These are phyloP conservation scores for Agrocybe praecox DNA, from an alignment of 768 basidiomycete genomes.

Conservation along the genomic window DNA sequence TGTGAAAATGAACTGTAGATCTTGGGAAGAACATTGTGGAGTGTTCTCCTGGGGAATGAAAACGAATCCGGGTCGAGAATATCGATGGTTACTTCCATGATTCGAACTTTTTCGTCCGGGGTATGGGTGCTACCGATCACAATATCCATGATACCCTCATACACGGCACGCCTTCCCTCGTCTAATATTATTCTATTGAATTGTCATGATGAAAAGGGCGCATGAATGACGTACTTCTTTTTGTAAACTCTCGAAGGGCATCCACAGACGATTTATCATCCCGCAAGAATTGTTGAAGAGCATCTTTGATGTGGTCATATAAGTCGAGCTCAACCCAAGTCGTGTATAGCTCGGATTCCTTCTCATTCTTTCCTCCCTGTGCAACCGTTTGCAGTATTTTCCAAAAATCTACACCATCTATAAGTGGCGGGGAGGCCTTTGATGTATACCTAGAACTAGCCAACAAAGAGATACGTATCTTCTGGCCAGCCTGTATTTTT, in stretches of 20 bases:
- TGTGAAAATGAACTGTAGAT: neutral
- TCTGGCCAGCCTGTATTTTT: conserved; percentile 14
- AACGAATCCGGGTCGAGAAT: neutral
- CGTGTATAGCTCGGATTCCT: neutral
- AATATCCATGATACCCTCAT: neutral
- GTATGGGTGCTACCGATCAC: neutral
- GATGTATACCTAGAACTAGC: conserved; percentile 3
- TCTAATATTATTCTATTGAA: neutral
- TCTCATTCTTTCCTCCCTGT: neutral
- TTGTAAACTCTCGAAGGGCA: neutral
- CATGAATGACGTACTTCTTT: neutral
- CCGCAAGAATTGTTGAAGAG: neutral
- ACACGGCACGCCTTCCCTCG: neutral
- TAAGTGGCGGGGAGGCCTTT: conserved; percentile 4
- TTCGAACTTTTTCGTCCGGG: neutral
- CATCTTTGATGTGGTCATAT: neutral
- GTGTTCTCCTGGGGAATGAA: neutral
- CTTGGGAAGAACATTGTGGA: neutral
- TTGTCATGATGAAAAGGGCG: neutral
- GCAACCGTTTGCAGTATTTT: neutral
- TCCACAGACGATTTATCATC: neutral
- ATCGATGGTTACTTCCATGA: neutral
- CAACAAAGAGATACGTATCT: conserved; percentile 11
- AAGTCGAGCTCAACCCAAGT: neutral
- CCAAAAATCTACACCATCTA: neutral